Conservation (phyloP, 1,284 basidiomycete genomes). For the Cutaneotrichosporon cyanovorans region DNA sequence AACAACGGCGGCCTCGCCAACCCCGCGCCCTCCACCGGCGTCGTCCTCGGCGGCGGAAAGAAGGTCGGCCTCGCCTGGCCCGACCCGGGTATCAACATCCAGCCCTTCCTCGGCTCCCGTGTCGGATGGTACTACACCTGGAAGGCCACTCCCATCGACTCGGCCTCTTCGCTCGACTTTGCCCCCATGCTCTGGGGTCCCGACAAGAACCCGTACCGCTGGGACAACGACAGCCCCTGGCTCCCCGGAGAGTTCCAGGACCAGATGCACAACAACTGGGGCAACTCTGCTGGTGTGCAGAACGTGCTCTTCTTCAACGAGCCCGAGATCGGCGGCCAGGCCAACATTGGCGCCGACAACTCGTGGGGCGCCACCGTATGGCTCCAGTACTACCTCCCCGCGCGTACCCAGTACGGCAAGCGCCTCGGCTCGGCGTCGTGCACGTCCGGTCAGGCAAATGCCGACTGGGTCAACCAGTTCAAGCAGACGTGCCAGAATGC, state of each 20-base stretch:
- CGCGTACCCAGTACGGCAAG: background rate
- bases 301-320: slow-evolving; percentile 58
- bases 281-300: slow-evolving; percentile 30
- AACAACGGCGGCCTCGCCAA: background rate
- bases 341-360: slow-evolving; percentile 53
- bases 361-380: slow-evolving; percentile 29
- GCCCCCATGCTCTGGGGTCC: slow-evolving; percentile 64
- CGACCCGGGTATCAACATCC: background rate
- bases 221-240: background rate
- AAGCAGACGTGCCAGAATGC: slow-evolving; percentile 47
- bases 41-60: too few species aligned
- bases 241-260: background rate
- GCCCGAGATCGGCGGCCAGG: slow-evolving; percentile 57
- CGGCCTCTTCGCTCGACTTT: background rate
- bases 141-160: slow-evolving; percentile 7
- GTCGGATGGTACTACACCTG: slow-evolving; percentile 7
- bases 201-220: slow-evolving; percentile 24
- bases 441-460: background rate
- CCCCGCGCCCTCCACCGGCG: too few species aligned
- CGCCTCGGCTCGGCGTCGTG: slow-evolving; percentile 47
- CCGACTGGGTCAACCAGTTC: slow-evolving; percentile 51
- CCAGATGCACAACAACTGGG: slow-evolving; percentile 34
- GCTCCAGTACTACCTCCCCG: slow-evolving; percentile 52
- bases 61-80: too few species aligned
- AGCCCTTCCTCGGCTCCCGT: background rate